These are phyloP conservation scores for Allium sativum DNA, from an alignment of 106 monocot species.

Conservation along the genomic window DNA sequence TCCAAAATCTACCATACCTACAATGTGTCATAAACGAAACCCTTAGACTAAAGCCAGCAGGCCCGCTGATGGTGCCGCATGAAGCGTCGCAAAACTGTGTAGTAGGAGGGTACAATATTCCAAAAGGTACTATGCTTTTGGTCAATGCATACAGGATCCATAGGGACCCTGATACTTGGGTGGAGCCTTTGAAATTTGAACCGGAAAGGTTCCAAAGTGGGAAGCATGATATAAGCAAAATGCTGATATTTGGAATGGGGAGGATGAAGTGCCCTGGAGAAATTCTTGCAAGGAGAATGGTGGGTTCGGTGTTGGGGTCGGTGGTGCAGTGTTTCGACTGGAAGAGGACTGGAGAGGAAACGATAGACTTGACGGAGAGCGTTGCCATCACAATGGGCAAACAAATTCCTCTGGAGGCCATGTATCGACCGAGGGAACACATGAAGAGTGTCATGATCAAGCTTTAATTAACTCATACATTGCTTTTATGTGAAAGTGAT, in stretches of 20 bases:
- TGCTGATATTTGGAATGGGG: conserved; percentile 13
- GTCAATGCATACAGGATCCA: conserved; percentile 8
- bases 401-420: conserved; percentile 7
- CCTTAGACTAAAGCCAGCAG: conserved; percentile 1
- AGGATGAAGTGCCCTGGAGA: conserved; percentile 11
- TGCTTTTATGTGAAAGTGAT: too few relatives aligned
- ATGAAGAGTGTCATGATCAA: neutral
- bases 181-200: neutral
- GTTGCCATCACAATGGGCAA: conserved; percentile 1
- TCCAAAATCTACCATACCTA: conserved; percentile 1
- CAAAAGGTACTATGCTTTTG: neutral
- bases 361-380: conserved; percentile 10
- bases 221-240: neutral
- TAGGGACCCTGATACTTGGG: conserved; percentile 6
- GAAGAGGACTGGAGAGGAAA: conserved; percentile 6
- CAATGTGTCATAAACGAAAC: conserved; percentile 6
- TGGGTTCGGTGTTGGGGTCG: conserved; percentile 8
- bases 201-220: conserved; percentile 3
- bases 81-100: neutral
- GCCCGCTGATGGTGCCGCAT: conserved; percentile 10
- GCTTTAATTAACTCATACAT: neutral
- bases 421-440: neutral
- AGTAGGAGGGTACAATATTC: conserved; percentile 4
- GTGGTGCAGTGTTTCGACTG: conserved; percentile 22
- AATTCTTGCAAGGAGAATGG: conserved; percentile 5